These are phyloP conservation scores for Fusarium tjaetaba DNA, from an alignment of 2,329 filamentous ascomycete species.

Conservation along the genomic window DNA sequence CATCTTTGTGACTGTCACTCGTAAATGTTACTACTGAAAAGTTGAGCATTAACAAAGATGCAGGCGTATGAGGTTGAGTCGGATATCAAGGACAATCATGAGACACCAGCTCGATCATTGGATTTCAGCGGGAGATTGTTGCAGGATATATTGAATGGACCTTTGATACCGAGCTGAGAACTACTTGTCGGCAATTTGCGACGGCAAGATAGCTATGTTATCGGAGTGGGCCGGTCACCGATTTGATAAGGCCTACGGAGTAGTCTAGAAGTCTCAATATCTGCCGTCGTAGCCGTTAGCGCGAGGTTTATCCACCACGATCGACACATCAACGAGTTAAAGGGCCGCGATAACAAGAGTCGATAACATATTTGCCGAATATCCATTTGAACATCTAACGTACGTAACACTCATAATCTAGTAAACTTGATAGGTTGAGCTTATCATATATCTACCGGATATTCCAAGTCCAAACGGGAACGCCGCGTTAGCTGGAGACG, in stretches of 20 bases:
- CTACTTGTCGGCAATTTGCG: not conserved
- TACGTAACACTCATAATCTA: not conserved
- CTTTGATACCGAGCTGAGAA: not conserved
- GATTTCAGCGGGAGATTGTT: not conserved
- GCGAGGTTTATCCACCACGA: not conserved
- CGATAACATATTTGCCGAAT: not conserved
- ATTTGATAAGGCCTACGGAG: not conserved
- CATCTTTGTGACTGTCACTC: not conserved
- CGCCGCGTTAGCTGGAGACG: not conserved
- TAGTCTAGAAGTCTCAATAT: not conserved
- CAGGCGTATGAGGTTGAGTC: fast-evolving
- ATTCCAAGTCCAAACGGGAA: not conserved
- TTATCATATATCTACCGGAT: not conserved
- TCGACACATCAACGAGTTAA: not conserved
- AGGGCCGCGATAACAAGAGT: not conserved
- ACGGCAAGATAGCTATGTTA: not conserved
- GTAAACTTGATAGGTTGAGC: not conserved
- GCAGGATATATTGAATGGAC: fast-evolving
- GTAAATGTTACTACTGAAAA: not conserved
- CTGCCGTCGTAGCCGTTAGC: not conserved
- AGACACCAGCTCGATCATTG: not conserved
- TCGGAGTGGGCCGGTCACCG: not conserved
- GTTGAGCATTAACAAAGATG: not conserved
- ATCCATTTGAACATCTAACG: not conserved
- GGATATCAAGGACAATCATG: too few relatives aligned